phyloP scores from a whole-genome alignment of 192 early-diverging fungal genomes.

The Ambispora gerdemannii region DNA sequence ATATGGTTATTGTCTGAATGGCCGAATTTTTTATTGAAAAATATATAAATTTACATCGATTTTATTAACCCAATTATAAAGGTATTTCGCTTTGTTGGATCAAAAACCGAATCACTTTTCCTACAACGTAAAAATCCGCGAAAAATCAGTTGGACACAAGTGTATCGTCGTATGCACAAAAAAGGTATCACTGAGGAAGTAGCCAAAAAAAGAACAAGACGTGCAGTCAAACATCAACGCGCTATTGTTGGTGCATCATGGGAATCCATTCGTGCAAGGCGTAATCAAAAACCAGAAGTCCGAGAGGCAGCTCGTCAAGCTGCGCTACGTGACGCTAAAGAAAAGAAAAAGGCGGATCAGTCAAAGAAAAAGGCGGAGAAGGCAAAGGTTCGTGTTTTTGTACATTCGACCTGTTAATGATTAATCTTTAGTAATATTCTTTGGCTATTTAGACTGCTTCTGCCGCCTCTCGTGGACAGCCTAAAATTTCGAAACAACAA shows the following conservation, averaged over 20 bases:
- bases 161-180: conserved; percentile 98
- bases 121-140: conserved; percentile 96
- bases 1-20: too few species aligned
- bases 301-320: conserved; percentile 85
- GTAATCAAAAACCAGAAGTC: conserved; percentile 93
- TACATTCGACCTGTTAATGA: not conserved
- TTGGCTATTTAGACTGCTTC: conserved; percentile 44
- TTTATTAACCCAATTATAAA: too few species aligned
- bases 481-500: conserved; percentile 79
- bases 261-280: conserved; percentile 97
- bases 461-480: conserved; percentile 45
- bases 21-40: too few species aligned
- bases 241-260: conserved; percentile 92
- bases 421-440: conserved; percentile 21
- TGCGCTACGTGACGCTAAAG: conserved; percentile 87
- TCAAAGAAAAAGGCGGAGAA: conserved; percentile 87
- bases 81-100: conserved; percentile 95
- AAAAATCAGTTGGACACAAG: conserved; percentile 94
- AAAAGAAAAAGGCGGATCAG: conserved; percentile 83
- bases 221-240: conserved; percentile 94
- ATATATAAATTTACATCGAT: too few species aligned
- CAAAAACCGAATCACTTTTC: conserved; percentile 97
- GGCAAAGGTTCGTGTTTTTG: conserved; percentile 54
- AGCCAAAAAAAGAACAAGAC: conserved; percentile 93
- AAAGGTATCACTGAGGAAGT: conserved; percentile 97